Evolutionary conservation across 495 filamentous ascomycete species (phyloP), one percentile per base, ranked within the genome.

Genomic region (Aspergillus wentii): DNA sequence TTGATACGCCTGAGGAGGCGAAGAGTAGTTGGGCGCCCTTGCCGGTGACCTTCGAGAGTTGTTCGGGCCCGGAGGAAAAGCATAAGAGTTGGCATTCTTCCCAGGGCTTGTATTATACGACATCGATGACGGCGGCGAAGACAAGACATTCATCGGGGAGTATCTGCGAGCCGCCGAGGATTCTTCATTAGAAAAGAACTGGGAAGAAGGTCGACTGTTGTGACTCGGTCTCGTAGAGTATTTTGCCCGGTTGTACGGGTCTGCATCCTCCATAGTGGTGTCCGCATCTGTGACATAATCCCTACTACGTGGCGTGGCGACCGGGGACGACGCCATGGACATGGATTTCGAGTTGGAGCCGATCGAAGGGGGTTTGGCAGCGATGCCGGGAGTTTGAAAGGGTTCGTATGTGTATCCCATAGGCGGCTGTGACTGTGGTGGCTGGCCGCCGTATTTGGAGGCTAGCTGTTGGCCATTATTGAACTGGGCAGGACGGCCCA

Each of bases 241-340:
- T 59, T 90, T 91, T 46, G 80, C 74, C 53, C 77, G 72, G 60
- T 82, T 82, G 68, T 89, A 94, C 27, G 82, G 79, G 57, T 94
- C 88, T 25, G 85, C 86, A 56, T 95, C 90, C 57, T 92, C 86
- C 89, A 96, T 96, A 29, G 82, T 73, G 41, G 92, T 80, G 69
- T 96, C 89, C 41, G 79, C 77, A 59, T 89, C 91, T 35, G 69
- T 66, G 51, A 66, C 61, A 63, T 74, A 74, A 69, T 85, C 80
- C 63, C 82, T 79, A 52, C 68, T 63, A 57, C 79, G 82, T 57
- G 82, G 77, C 49, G 77, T 79, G 35, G 74, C 71, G 37, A 75
- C 62, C 18, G 84, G 82, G 41, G 84, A 86, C 21, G 76, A 72
- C 26, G 75, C 71, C 57, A 80, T 68, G 26, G 77, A 68, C 22